Conservation (phyloP, 371 early-diverging fungal species). For the Dichotomocladium elegans region DNA sequence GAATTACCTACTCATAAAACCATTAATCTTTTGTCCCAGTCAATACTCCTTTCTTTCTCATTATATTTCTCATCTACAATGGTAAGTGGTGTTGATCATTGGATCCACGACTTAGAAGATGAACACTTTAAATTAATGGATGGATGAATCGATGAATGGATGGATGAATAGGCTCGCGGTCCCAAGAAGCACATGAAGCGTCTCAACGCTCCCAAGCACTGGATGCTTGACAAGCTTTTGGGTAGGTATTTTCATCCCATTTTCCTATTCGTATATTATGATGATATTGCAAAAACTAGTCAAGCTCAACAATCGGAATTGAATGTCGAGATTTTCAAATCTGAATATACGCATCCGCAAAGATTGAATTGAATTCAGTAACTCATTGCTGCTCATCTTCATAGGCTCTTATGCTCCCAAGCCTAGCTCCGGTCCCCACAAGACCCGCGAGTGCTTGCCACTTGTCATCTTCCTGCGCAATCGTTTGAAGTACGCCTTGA, state of each 20-base stretch:
- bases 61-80: too few relatives aligned
- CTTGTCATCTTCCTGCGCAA: constrained; percentile 98
- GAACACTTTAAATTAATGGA: constrained; percentile 15
- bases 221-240: constrained; percentile 99
- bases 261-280: neutral
- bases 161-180: constrained; percentile 83
- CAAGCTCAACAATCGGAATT: constrained; percentile 26
- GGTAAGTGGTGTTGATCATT: too few relatives aligned
- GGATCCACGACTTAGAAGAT: too few relatives aligned
- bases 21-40: too few relatives aligned
- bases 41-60: too few relatives aligned
- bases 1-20: too few relatives aligned
- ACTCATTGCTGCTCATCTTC: neutral
- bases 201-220: constrained; percentile 98
- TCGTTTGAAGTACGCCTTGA: constrained; percentile 98
- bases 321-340: constrained; percentile 25
- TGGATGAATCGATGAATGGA: neutral
- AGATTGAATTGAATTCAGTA: neutral
- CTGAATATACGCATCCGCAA: too few relatives aligned
- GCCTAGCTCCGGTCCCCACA: constrained; percentile 99
- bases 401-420: constrained; percentile 85
- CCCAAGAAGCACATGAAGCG: constrained; percentile 99
- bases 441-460: constrained; percentile 98
- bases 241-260: constrained; percentile 14
- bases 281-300: constrained; percentile 14